Base-by-base conservation (phyloP, 78 protist species). In the Goniomonas avonlea region DNA sequence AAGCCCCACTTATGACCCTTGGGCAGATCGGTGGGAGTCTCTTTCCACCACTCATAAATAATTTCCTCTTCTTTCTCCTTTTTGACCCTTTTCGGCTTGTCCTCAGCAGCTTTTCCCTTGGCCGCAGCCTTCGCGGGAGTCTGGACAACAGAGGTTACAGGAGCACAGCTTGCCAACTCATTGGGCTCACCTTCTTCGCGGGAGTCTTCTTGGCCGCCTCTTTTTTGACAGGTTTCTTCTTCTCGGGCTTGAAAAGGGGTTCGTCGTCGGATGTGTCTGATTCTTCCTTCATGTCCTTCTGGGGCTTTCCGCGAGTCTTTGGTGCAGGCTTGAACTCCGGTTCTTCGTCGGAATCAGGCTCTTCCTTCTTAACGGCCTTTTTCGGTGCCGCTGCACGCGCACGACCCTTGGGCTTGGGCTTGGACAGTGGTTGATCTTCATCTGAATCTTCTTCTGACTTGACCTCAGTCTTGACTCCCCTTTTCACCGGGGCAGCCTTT, bases 1-100 rank as follows among this genome's bases (percentile, higher is more conserved):
- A 91, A 88, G 25, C 34, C 48, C 93, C 94, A 90, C 55, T 80
- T 77, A 21, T 35, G 13, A 4, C 60, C 81, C 17, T 38, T 43
- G 21, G 3, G 35, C 60, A 4, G 18, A 45, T 3, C 20, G 55
- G 1, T 32, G 45, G 50, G 65, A 38, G 9, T 39, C 66, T 20
- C 69, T 63, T 32, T 73, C 85, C 61, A 47, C 40, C 82, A 58
- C 11, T 60, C 48, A 4, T 7, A 34, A 9, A 38, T 47, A 3
- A 39, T 34, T 27, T 38, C 73, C 18, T 58, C 82, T 1, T 58
- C 82, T 15, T 77, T 65, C 70, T 7, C 50, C 76, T 13, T 5
- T 53, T 70, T 70, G 5, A 40, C 27, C 60, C n/a, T 17, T 21
- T 70, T 70, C 53, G 55, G 5, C 37, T 31, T 38, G 27, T 45